phyloP scores from a whole-genome alignment of 2,329 filamentous ascomycete genomes.

The Blastomyces parvus region DNA sequence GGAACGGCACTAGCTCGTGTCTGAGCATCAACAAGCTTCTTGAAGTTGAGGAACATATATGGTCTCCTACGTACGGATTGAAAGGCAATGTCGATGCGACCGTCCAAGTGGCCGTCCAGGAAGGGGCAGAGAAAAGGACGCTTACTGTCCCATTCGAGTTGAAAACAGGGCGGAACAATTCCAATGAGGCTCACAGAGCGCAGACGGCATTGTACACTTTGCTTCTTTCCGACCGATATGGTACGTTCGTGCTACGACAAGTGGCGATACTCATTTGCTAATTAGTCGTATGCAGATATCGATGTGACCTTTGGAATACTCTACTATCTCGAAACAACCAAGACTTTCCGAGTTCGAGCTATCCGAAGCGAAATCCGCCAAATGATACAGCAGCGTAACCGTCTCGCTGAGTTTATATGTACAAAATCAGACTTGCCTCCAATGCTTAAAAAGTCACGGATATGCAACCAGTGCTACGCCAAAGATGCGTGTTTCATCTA shows the following conservation, averaged over 20 bases:
- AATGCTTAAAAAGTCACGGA: constrained; percentile 72
- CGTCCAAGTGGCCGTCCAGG: constrained; percentile 73
- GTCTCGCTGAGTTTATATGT: constrained; percentile 73
- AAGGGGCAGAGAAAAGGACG: constrained; percentile 55
- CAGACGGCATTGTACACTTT: constrained; percentile 94
- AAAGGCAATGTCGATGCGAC: constrained; percentile 98
- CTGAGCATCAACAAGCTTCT: constrained; percentile 89
- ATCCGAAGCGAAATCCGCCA: constrained; percentile 82
- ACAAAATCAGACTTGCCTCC: constrained; percentile 73
- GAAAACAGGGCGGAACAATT: constrained; percentile 78
- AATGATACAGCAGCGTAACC: constrained; percentile 94
- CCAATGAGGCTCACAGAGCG: constrained; percentile 72
- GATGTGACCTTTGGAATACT: constrained; percentile 82
- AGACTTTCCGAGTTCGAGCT: constrained; percentile 74
- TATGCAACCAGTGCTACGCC: constrained; percentile 82
- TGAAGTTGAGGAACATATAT: constrained; percentile 94
- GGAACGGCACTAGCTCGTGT: constrained; percentile 63
- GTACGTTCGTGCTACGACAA: constrained; percentile 28
- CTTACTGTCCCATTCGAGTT: constrained; percentile 89
- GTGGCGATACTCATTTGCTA: neutral
- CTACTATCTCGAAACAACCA: constrained; percentile 89
- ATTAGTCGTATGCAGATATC: constrained; percentile 50
- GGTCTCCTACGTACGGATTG: constrained; percentile 94
- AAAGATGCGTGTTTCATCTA: constrained; percentile 88
- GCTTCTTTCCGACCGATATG: constrained; percentile 82